phyloP scores from a whole-genome alignment of 495 filamentous ascomycete genomes.

The Endocarpon pusillum region DNA sequence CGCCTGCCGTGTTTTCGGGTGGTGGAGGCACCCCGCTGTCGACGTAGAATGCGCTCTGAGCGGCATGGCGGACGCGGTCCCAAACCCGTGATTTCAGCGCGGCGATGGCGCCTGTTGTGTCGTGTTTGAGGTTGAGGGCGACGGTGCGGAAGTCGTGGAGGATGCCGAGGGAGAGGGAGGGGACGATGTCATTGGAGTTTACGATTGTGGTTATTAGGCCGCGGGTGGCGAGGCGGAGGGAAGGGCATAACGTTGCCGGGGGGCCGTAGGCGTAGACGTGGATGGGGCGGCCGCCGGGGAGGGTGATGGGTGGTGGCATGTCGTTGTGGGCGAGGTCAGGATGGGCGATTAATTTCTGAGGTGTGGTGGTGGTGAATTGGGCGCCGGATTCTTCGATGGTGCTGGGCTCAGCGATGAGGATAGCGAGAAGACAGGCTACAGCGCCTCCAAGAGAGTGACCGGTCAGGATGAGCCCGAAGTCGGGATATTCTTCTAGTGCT shows the following conservation, averaged over 20 bases:
- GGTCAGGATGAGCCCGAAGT: conserved; percentile 60
- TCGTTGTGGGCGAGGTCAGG: conserved; percentile 19
- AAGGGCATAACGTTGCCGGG: conserved; percentile 53
- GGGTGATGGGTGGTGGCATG: conserved; percentile 22
- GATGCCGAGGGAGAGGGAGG: conserved; percentile 54
- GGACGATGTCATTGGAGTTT: conserved; percentile 57
- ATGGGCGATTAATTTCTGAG: neutral
- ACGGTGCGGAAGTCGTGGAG: conserved; percentile 60
- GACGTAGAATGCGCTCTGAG: conserved; percentile 30
- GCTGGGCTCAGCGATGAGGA: conserved; percentile 51
- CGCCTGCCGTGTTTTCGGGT: conserved; percentile 24
- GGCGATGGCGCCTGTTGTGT: conserved; percentile 43
- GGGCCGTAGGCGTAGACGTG: conserved; percentile 71
- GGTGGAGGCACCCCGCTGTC: conserved; percentile 27
- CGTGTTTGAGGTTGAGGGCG: conserved; percentile 53
- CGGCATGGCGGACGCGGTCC: conserved; percentile 35
- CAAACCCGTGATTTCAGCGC: conserved; percentile 51
- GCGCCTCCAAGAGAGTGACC: conserved; percentile 65
- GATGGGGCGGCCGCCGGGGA: conserved; percentile 49
- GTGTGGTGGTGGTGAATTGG: conserved; percentile 30
- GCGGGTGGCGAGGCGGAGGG: conserved; percentile 53
- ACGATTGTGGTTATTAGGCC: conserved; percentile 61
- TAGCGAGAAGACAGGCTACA: conserved; percentile 56
- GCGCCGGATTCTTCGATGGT: conserved; percentile 30
- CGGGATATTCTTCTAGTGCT: conserved; percentile 52